Evolutionary conservation across 345 rosid species (phyloP).

Genomic region (Nephelium lappaceum): DNA sequence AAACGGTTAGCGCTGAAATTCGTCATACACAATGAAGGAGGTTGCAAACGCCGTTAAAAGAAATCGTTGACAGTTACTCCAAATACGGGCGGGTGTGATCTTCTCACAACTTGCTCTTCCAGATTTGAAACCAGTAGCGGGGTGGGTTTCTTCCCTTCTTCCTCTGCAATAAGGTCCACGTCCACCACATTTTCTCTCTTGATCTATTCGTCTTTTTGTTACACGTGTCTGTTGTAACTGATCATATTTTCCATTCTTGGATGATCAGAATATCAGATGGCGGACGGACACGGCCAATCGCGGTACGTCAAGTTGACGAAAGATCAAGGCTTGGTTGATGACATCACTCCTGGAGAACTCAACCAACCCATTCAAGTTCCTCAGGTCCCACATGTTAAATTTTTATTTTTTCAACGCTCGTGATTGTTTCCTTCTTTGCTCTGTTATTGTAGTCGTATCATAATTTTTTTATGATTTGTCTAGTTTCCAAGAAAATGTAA

Average conservation of each 20-base stretch:
- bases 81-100: slow-evolving; percentile 5
- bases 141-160: too few relatives aligned
- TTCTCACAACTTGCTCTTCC: neutral
- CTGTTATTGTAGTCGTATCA: neutral
- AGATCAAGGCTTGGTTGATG: slow-evolving; percentile 63
- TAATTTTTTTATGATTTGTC: neutral
- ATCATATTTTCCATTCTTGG: neutral
- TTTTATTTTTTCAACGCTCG: neutral
- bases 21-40: neutral
- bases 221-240: neutral
- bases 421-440: neutral
- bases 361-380: slow-evolving; percentile 90
- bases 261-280: slow-evolving; percentile 43
- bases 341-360: slow-evolving; percentile 88
- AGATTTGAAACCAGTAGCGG: neutral
- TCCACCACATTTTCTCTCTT: neutral
- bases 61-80: slow-evolving; percentile 5
- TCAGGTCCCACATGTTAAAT: slow-evolving; percentile 40
- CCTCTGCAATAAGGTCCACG: neutral
- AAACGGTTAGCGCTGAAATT: neutral
- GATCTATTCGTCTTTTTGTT: neutral
- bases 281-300: slow-evolving; percentile 55
- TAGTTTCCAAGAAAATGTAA: neutral
- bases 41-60: neutral
- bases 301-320: slow-evolving; percentile 68